phyloP scores from a whole-genome alignment of 1,139 yeast genomes.

The Pichia sp. region DNA sequence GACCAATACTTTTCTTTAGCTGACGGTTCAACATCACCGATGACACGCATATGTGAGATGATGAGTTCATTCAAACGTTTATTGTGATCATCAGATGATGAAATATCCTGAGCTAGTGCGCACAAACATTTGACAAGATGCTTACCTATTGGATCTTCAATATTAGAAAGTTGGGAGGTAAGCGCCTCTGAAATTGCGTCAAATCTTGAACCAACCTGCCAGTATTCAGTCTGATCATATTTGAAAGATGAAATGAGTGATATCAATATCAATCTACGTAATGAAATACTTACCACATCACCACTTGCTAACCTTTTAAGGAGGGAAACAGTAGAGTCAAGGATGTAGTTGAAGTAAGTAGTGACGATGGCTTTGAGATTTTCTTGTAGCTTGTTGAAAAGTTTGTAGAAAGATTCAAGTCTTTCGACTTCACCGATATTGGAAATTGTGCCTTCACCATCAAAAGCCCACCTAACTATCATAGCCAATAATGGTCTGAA shows the following conservation, averaged over 20 bases:
- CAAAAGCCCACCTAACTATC: conserved; percentile 86
- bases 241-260: conserved; percentile 77
- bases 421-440: conserved; percentile 49
- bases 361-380: conserved; percentile 83
- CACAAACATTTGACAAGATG: conserved; percentile 77
- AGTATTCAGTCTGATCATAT: conserved; percentile 88
- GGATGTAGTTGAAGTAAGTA: conserved; percentile 75
- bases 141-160: conserved; percentile 70
- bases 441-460: conserved; percentile 60
- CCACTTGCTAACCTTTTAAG: conserved; percentile 45
- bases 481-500: conserved; percentile 90
- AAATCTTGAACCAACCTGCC: conserved; percentile 86
- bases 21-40: conserved; percentile 38
- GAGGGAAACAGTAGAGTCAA: conserved; percentile 63
- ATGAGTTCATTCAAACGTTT: conserved; percentile 54
- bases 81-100: conserved; percentile 82
- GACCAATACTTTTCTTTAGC: conserved; percentile 74
- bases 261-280: conserved; percentile 66
- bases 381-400: conserved; percentile 80
- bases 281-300: conserved; percentile 46
- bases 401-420: conserved; percentile 73
- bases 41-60: conserved; percentile 48
- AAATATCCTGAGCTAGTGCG: conserved; percentile 62
- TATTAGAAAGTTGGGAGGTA: conserved; percentile 57
- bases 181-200: conserved; percentile 62